Base-by-base conservation (phyloP, 176 grass and related monocot species). In the Tuctoria greenei region DNA sequence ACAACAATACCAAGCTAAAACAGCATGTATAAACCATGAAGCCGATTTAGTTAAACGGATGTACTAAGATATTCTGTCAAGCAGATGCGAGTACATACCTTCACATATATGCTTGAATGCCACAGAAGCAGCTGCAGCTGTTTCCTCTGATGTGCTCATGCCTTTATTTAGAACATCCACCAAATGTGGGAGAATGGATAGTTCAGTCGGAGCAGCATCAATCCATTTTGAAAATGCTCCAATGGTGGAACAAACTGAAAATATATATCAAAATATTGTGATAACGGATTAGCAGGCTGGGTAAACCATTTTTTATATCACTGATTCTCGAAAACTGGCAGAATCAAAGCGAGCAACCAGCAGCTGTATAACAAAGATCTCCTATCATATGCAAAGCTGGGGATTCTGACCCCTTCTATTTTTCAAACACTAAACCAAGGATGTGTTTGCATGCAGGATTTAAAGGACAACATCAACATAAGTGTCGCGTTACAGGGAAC, bases 101-200 rank as follows among this genome's bases (percentile, higher is more conserved):
- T 99, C 95, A 90, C 95, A 99, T 90, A 99, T 95, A 83, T 95
- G 90, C 76, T 99, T 99, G 74, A 95, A 99, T 84, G 95, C 80
- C 82, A 99, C 45, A 84, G 89, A 93, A 75, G 91, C 89, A 47
- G 95, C 89, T 68, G 89, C 84, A 72, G 91, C 95, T 76, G 79
- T 88, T 69, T 92, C 91, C 74, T 95, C 91, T 47, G 95, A 99
- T 73, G 85, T 85, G 46, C 82, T 87, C 91, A 99, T 95, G 39
- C 91, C 89, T 71, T 84, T 92, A n/a, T 88, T 95, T 36, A 99
- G 89, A 82, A 99, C 83, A 67, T 90, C 89, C 82, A 99, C 82
- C 83, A 99, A 62, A 37, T 91, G 95, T 74, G 95, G 91, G 31
- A 99, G 82, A 68, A 98, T 90, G 47, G 84, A 69, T 51, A 95